These are phyloP conservation scores for Strigomonas galati DNA, from an alignment of 208 protist genomes.

Conservation along the genomic window DNA sequence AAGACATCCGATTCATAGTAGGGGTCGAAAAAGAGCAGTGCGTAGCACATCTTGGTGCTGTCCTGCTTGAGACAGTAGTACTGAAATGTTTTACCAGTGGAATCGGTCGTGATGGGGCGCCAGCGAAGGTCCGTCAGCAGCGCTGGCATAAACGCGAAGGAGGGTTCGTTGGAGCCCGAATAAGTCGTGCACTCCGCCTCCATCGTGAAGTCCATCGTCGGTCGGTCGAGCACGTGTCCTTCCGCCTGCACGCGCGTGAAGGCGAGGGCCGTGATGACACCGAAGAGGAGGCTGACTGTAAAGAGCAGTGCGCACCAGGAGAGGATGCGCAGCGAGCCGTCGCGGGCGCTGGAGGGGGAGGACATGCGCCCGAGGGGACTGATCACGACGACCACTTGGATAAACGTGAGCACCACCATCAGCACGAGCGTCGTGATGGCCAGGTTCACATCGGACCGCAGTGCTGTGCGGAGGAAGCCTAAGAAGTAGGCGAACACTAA, in stretches of 20 bases:
- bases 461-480: conserved; percentile 55
- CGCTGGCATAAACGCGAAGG: conserved; percentile 66
- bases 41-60: conserved; percentile 40
- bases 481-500: conserved; percentile 76
- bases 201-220: conserved; percentile 63
- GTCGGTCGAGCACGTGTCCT: conserved; percentile 42
- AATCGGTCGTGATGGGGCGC: conserved; percentile 66
- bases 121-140: conserved; percentile 71
- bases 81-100: conserved; percentile 22
- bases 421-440: conserved; percentile 59
- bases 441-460: conserved; percentile 51
- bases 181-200: conserved; percentile 39
- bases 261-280: conserved; percentile 61
- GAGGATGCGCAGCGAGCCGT: conserved; percentile 66
- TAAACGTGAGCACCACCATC: conserved; percentile 45
- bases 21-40: conserved; percentile 74
- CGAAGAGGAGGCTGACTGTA: conserved; percentile 54
- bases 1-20: conserved; percentile 60
- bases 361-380: conserved; percentile 51
- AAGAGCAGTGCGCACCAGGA: conserved; percentile 75
- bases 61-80: conserved; percentile 43
- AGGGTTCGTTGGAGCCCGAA: conserved; percentile 30
- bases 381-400: conserved; percentile 73
- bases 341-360: conserved; percentile 36
- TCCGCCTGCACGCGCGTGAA: conserved; percentile 67